Base-by-base conservation (phyloP, 2,329 filamentous ascomycete genomes). In the Septoria linicola region DNA sequence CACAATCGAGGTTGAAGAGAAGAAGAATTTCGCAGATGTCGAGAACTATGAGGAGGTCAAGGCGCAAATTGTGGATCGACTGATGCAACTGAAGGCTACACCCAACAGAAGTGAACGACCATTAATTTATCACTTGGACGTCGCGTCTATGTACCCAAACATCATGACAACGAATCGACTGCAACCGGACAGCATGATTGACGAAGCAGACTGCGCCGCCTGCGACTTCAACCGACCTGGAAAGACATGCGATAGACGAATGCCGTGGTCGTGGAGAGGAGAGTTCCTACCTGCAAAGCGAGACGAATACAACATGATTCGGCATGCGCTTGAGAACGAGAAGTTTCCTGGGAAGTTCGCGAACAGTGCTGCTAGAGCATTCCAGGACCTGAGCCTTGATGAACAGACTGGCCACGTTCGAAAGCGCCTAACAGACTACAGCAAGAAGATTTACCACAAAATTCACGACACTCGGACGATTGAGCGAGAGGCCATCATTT, bases 121-220 rank as follows among this genome's bases (percentile, higher is more conserved):
- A 3, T 80, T 95, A 25, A 99, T 99, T 59, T 99, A 99, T 72
- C 93, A 99, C 78, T 77, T 99, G 73, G 93, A 99, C 67, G 95
- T 99, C 52, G 93, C 93, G 14, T 96, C 93, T 53, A 99, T 99
- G 93, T 99, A 99, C 68, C 93, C 93, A 8, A 99, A 99, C 71
- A 99, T 99, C 69, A 99, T 99, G 95, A 99, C 95, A 1, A 99
- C 93, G 1, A 99, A 99, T 70, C 87, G 93, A 69, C 73, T 99
- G 40, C 93, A 99, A 63, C 93, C 93, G 0, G 93, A 99, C 70
- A 97, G 93, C n/a, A 95, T 99, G 90, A 95, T 99, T 47, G 78
- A 92, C 41, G 95, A 99, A 68, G 89, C 91, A 0, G 89, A 96
- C 63, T 99, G 95, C 65, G 93, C 93, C 2, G 91, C 93, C 8